Base-by-base conservation (phyloP, 225 moss, liverwort and hornwort species). In the Physcomitrellopsis africana region DNA sequence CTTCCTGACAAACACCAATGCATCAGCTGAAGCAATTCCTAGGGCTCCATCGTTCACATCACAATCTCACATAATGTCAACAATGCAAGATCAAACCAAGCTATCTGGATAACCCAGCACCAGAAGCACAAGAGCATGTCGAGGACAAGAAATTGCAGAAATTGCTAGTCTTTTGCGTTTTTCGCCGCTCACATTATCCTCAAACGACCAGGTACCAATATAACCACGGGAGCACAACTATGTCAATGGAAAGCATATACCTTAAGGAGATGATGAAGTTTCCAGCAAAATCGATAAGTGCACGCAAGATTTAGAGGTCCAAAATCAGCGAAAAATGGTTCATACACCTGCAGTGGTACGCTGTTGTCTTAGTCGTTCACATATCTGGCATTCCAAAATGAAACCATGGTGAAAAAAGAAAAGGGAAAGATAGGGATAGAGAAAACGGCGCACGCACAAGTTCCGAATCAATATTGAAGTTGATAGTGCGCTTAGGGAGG, bases 251-350 rank as follows among this genome's bases (percentile, higher is more conserved):
- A 62, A 63, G 81, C 60, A 78, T 79, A 69, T 89, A 99, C 97
- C 95, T 99, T 90, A 76, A 99, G 90, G 72, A 99, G 92, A 13
- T 86, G 88, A 80, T 99, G 90, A 77, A 99, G 94, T 84, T 89
- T 93, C 95, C 97, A 95, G 71, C 95, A 95, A 68, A 99, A 99
- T 10, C 97, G 93, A 60, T 95, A 95, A 0, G 95, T 93, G 84
- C 97, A 99, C 55, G 89, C 94, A 69, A 99, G 85, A 75, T 95
- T 99, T 20, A 99, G 63, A 68, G 97, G 97, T 76, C 97, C 97
- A 74, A 95, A 99, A 81, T 99, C 97, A 16, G 97, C 86, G 63
- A 93, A 95, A 76, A 99, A 99, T 46, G 97, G 95, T 85, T 99
- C 97, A 76, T 99, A 99, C 55, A 99, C 89, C 97, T 97, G 91